Evolutionary conservation across 1,284 basidiomycete genomes (phyloP), one percentile per base, ranked within the genome.

Genomic region (Cutaneotrichosporon sp.): DNA sequence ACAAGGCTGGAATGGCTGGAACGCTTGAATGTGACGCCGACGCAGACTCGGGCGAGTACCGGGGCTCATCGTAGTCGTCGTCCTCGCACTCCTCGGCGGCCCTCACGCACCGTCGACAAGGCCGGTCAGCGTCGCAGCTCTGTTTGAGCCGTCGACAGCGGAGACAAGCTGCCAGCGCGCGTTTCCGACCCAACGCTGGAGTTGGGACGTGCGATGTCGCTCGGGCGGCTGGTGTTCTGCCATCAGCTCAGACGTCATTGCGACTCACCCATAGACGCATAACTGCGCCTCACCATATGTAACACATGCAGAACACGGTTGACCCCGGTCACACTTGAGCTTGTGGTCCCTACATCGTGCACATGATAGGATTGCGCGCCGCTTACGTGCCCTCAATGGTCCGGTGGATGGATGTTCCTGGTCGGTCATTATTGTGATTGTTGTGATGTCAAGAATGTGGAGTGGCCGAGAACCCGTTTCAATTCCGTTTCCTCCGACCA

Each of bases 61-160:
- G 16, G 11, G 9, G 42, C 18, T 46, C 49, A 31, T 34, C 51
- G 30, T 53, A 53, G 26, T 53, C 14, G 51, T 31, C 51, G 31
- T 53, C 30, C 51, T 50, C 47, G 57, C 32, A 36, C 14, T 32
- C n/a, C 18, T 32, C 32, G 3, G 31, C 18, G 13, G 46, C 57
- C 2, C 46, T n/a, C 1, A 50, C 46, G 26, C 57, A 58, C 16
- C 46, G 42, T 2, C 30, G n/a, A 18, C 57, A 58, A 7, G 57
- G 57, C n/a, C 47, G 31, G 5, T 18, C 47, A 13, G 49, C 30
- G 57, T 58, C 57, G 47, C 57, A 58, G n/a, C 34, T 31, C 46
- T 50, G 57, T 32, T 58, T 58, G 11, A 58, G 47, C 31, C 57
- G 46, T 26, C 32, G 47, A 31, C 57, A 58, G 46, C 57, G 57